Base-by-base conservation (phyloP, 352 stramenopile species). In the Pythium volutum region DNA sequence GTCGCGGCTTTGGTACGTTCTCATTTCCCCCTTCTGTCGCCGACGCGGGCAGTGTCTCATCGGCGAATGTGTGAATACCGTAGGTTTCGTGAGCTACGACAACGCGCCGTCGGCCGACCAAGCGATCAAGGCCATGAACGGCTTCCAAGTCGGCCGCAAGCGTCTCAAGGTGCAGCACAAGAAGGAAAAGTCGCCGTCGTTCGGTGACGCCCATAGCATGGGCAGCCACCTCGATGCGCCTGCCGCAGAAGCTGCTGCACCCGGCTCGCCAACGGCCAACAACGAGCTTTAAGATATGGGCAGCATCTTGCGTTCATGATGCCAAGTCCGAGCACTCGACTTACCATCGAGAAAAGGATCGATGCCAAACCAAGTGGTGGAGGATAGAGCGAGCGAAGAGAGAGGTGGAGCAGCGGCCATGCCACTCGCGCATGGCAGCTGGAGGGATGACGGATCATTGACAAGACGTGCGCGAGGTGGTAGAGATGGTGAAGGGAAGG, bases 21-120 rank as follows among this genome's bases (percentile, higher is more conserved):
- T 1, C 26, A 3, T 15, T 20, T 22, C 36, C 33, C 12, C 7
- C 33, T 38, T 36, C 15, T 7, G 14, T 43, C 14, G 36, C 4
- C 36, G 9, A 43, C 36, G 18, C 36, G 36, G 36, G 18, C n/a
- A 9, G 36, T 22, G 14, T 22, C 36, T 43, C 36, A 43, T 18
- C 18, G 36, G 36, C 18, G 36, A 20, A 43, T 20, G 1, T 10
- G 9, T 43, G 10, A 57, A 60, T 23, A 31, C 12, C 41, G 7
- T 41, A 95, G 96, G 96, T 58, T 99, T 99, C 81, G 95, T 99
- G 61, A 98, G 88, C 69, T 99, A 98, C 67, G 95, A 98, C 79
- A 96, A 87, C 59, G 81, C 83, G 59, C 81, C 93, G 42, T 94
- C 92, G 16, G 94, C 95, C 49, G 89, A 97, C 26, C 73, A 87